phyloP scores from a whole-genome alignment of 2,329 filamentous ascomycete species.

The Colletotrichum cuscutae region DNA sequence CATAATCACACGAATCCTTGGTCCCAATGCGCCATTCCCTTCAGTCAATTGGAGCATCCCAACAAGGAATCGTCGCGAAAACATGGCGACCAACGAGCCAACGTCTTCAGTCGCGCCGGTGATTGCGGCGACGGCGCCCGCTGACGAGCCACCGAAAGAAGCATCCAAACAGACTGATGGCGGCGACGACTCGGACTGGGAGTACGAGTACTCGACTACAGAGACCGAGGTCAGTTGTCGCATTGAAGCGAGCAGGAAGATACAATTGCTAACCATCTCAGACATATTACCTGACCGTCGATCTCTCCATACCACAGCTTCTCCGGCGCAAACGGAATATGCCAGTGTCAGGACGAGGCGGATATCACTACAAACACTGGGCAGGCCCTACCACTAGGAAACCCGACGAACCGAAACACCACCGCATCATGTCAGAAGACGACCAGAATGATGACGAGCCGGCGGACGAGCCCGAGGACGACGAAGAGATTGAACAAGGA shows the following conservation, averaged over 20 bases:
- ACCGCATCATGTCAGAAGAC: constrained; percentile 37
- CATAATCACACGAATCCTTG: too few species aligned
- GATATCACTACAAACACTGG: constrained; percentile 58
- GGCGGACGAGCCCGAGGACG: constrained; percentile 37
- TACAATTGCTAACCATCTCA: constrained; percentile 40
- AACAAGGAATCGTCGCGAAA: background rate
- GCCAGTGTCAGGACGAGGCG: constrained; percentile 49
- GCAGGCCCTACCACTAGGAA: constrained; percentile 43
- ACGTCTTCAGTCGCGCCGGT: constrained; percentile 15
- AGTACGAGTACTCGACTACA: constrained; percentile 73
- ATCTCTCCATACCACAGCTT: constrained; percentile 70
- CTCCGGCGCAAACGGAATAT: constrained; percentile 46
- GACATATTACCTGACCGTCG: constrained; percentile 73
- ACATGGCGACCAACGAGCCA: constrained; percentile 22
- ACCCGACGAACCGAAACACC: constrained; percentile 33
- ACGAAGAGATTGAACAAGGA: constrained; percentile 39
- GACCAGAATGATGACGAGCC: constrained; percentile 38
- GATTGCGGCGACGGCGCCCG: constrained; percentile 13
- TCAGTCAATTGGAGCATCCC: background rate
- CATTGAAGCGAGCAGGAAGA: background rate
- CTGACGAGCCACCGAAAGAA: background rate
- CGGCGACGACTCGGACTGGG: constrained; percentile 70
- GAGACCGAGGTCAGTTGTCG: constrained; percentile 64
- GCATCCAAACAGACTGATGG: constrained; percentile 37
- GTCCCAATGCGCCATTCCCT: background rate